These are phyloP conservation scores for Populus davidiana DNA, from an alignment of 345 rosid species.

Conservation along the genomic window DNA sequence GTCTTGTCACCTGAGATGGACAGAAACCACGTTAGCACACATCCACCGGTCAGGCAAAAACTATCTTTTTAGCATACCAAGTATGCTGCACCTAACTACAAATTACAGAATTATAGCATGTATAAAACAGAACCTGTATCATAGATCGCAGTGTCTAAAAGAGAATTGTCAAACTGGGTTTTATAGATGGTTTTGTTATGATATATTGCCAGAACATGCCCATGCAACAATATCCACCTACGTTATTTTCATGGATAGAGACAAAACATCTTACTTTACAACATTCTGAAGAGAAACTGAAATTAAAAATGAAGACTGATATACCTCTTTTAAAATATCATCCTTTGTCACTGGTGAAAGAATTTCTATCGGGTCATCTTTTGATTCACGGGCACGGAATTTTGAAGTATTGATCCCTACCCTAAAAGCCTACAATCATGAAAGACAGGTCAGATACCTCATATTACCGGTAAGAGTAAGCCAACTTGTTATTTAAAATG, in stretches of 20 bases:
- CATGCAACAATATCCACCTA: not conserved
- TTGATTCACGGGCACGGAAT: conserved; percentile 59
- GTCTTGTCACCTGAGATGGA: conserved; percentile 67
- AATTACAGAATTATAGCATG: too few relatives aligned
- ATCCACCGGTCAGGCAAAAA: not conserved
- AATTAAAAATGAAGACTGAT: not conserved
- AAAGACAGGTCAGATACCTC: not conserved
- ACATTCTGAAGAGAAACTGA: not conserved
- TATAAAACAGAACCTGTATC: too few relatives aligned
- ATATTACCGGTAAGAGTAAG: not conserved
- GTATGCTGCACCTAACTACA: too few relatives aligned
- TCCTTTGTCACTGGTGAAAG: conserved; percentile 68
- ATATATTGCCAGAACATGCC: not conserved
- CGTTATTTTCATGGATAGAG: not conserved
- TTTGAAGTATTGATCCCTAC: conserved; percentile 46
- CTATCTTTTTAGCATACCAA: too few relatives aligned
- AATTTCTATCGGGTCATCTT: conserved; percentile 73
- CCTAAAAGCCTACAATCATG: conserved; percentile 14
- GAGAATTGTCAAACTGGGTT: not conserved
- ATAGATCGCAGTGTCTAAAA: not conserved
- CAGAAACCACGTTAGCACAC: not conserved
- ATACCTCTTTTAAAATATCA: conserved; percentile 72
- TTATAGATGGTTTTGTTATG: not conserved
- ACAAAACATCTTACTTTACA: not conserved
- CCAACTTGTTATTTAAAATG: too few relatives aligned